These are phyloP conservation scores for Epichloe hybrida DNA, from an alignment of 2,329 filamentous ascomycete genomes.

Conservation along the genomic window DNA sequence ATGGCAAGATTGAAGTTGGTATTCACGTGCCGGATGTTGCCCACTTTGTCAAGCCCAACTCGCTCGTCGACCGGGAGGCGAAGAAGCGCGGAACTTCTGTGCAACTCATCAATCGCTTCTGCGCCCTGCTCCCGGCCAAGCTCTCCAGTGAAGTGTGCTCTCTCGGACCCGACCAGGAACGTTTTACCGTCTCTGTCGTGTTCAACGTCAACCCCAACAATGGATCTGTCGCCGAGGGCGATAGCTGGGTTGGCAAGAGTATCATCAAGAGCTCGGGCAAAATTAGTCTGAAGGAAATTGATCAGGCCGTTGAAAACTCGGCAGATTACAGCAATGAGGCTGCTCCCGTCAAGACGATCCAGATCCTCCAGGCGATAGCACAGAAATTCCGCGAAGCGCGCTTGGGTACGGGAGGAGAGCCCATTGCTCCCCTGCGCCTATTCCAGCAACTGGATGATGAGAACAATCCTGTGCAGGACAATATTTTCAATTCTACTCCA, in stretches of 20 bases:
- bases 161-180: slow-evolving; percentile 72
- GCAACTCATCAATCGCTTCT: slow-evolving; percentile 76
- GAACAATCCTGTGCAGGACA: slow-evolving; percentile 91
- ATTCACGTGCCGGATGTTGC: slow-evolving; percentile 91
- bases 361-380: slow-evolving; percentile 66
- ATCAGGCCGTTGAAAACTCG: slow-evolving; percentile 59
- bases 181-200: slow-evolving; percentile 82
- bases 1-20: slow-evolving; percentile 86
- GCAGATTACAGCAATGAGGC: slow-evolving; percentile 49
- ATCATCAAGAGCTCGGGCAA: slow-evolving; percentile 87
- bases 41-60: slow-evolving; percentile 94
- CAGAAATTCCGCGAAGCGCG: slow-evolving; percentile 85
- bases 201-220: slow-evolving; percentile 79
- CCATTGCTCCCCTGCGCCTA: slow-evolving; percentile 74
- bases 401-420: slow-evolving; percentile 64
- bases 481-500: slow-evolving; percentile 83
- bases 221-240: slow-evolving; percentile 66
- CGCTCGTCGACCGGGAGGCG: slow-evolving; percentile 87
- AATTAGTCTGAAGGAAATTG: slow-evolving; percentile 73
- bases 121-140: slow-evolving; percentile 80
- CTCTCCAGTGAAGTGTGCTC: slow-evolving; percentile 81
- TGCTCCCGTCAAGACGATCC: slow-evolving; percentile 61
- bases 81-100: slow-evolving; percentile 97
- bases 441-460: slow-evolving; percentile 94
- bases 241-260: slow-evolving; percentile 87